Base-by-base conservation (phyloP, 306 rosid species). In the Albizia julibrissin region DNA sequence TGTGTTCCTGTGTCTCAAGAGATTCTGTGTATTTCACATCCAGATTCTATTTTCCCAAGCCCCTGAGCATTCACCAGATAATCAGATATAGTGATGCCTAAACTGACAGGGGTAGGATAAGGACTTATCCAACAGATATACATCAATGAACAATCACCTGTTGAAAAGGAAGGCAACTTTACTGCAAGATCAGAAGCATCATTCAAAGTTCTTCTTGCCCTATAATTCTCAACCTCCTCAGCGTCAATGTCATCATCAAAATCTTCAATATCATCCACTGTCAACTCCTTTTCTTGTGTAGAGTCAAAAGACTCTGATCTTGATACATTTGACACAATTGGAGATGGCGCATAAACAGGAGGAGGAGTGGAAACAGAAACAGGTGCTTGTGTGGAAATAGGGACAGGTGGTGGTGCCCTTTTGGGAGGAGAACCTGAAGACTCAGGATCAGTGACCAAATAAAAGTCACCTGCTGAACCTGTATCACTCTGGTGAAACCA, bases 231-330 rank as follows among this genome's bases (percentile, higher is more conserved):
- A 11, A 88, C 85, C 76, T 86, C 89, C 14, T 90, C 87, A 59
- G 69, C 22, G 68, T 80, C 86, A 24, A 83, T 86, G 2, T 91
- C 96, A 46, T 94, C 97, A 61, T 93, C 99, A 86, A 95, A 93
- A 85, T 95, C 98, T 52, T 93, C 98, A 75, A 95, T 95, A 83
- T 92, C 99, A 90, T 95, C 97, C 78, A 93, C 92, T 12, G 98
- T 95, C 27, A 95, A 82, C 83, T 93, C 99, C 76, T 84, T 91
- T 85, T 86, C 89, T 81, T 90, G 96, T 14, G 89, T 81, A 50
- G 97, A 89, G 88, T 88, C 90, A 80, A 95, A 89, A 68, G 99
- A 93, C 83, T 87, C 92, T 5, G 99, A 93, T 90, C 94, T 87
- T 40, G 94, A 91, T 68, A 88, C 74, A 90, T 68, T 88, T 73